Evolutionary conservation across 768 basidiomycete genomes (phyloP).

Genomic region (Leccinum imitatum): DNA sequence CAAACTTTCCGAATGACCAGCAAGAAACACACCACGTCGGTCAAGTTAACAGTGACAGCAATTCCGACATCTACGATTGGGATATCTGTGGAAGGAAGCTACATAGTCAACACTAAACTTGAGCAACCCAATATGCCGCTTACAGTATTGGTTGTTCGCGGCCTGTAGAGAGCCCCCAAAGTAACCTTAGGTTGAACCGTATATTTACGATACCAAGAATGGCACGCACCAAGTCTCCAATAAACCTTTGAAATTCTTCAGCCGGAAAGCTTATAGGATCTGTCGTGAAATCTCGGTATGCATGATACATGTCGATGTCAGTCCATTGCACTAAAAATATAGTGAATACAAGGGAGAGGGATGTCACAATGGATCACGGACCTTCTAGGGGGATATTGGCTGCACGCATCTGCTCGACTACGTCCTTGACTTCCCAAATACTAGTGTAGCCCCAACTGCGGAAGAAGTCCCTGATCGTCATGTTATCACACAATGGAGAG

Average conservation of each 20-base stretch:
- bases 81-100: conserved; percentile 42
- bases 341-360: neutral
- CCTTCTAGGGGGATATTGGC: conserved; percentile 74
- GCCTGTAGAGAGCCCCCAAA: conserved; percentile 3
- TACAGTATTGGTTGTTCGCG: conserved; percentile 26
- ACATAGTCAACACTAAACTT: neutral
- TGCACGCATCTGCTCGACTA: conserved; percentile 56
- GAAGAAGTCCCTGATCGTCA: neutral
- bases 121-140: neutral
- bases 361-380: conserved; percentile 18
- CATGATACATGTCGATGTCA: conserved; percentile 71
- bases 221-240: conserved; percentile 49
- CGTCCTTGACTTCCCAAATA: conserved; percentile 52
- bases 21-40: conserved; percentile 52
- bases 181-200: neutral
- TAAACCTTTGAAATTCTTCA: conserved; percentile 51
- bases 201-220: neutral
- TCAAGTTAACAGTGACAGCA: conserved; percentile 52
- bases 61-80: conserved; percentile 69
- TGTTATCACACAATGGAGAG: neutral
- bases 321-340: conserved; percentile 62
- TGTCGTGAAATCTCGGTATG: conserved; percentile 65
- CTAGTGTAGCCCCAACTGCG: conserved; percentile 44
- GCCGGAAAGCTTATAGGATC: conserved; percentile 63
- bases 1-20: neutral